Conservation (phyloP, 1,139 yeast species). For the Sugiyamaella xylanicola region DNA sequence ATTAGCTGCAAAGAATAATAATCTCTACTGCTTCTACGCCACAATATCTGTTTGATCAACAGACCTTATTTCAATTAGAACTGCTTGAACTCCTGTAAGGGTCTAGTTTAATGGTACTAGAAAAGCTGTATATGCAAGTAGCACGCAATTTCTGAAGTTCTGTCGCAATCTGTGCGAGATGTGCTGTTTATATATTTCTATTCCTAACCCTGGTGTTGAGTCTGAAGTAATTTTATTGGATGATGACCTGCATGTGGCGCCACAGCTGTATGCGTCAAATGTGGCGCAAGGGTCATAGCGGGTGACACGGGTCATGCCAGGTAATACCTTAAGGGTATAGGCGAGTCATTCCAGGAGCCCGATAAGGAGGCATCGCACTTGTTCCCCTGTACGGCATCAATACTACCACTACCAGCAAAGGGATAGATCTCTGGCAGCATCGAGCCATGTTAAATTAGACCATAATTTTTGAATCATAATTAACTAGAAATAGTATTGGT, state of each 20-base stretch:
- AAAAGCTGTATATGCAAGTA: slow-evolving; percentile 10
- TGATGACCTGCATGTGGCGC: background rate
- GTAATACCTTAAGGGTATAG: no score
- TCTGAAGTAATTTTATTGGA: background rate
- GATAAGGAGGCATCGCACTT: no score
- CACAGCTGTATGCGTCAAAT: background rate
- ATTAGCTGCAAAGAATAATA: background rate
- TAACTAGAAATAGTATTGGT: background rate
- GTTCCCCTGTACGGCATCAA: no score
- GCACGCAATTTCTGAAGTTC: slow-evolving; percentile 16
- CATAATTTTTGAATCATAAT: background rate
- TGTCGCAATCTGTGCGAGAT: slow-evolving; percentile 8
- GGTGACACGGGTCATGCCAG: no score
- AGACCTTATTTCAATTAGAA: slow-evolving; percentile 8
- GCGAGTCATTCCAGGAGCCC: no score
- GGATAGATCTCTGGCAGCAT: no score
- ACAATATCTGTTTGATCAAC: slow-evolving; percentile 4
- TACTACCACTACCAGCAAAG: no score
- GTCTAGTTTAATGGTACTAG: background rate
- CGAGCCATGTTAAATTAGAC: no score
- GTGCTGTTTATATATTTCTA: slow-evolving; percentile 4
- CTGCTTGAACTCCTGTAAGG: slow-evolving; percentile 14
- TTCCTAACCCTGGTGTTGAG: background rate
- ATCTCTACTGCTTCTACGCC: slow-evolving; percentile 15
- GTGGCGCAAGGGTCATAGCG: background rate